Evolutionary conservation across 805 yeast genomes (phyloP).

Genomic region (Scheffersomyces amazonensis): DNA sequence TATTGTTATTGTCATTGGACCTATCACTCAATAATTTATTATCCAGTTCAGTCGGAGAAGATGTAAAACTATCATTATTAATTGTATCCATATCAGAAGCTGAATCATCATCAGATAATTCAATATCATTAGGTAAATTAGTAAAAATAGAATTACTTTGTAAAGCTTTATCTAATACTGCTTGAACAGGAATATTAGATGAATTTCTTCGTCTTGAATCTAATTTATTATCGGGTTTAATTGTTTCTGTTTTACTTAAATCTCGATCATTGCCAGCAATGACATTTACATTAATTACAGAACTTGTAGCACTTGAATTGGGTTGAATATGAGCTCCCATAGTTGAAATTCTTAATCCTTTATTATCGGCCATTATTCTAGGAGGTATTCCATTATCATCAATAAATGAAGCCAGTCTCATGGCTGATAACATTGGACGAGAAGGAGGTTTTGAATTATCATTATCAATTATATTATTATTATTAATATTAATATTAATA

Average conservation of each 20-base stretch:
- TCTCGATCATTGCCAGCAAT: constrained; percentile 18
- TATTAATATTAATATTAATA: not conserved
- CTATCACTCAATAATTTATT: not conserved
- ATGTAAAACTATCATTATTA: constrained; percentile 11
- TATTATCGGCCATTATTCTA: constrained; percentile 35
- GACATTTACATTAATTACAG: constrained; percentile 31
- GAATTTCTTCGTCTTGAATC: not conserved
- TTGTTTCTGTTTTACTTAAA: not conserved
- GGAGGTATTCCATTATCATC: constrained; percentile 9
- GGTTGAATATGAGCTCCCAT: constrained; percentile 17
- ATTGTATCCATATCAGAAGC: constrained; percentile 40
- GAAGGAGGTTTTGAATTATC: not conserved
- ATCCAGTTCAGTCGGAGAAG: constrained; percentile 1
- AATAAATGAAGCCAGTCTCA: not conserved
- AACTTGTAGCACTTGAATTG: constrained; percentile 27
- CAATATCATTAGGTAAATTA: constrained; percentile 46
- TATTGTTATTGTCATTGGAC: not conserved
- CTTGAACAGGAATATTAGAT: not conserved
- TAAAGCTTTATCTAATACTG: constrained; percentile 11
- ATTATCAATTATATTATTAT: not conserved
- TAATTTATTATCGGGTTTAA: not conserved
- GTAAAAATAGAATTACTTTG: constrained; percentile 37
- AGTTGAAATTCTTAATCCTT: constrained; percentile 28
- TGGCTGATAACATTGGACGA: not conserved
- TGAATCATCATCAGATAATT: constrained; percentile 45